Evolutionary conservation across 2,329 filamentous ascomycete species (phyloP), one percentile per base, ranked within the genome.

Genomic region (Chaetomiaceae sp.): DNA sequence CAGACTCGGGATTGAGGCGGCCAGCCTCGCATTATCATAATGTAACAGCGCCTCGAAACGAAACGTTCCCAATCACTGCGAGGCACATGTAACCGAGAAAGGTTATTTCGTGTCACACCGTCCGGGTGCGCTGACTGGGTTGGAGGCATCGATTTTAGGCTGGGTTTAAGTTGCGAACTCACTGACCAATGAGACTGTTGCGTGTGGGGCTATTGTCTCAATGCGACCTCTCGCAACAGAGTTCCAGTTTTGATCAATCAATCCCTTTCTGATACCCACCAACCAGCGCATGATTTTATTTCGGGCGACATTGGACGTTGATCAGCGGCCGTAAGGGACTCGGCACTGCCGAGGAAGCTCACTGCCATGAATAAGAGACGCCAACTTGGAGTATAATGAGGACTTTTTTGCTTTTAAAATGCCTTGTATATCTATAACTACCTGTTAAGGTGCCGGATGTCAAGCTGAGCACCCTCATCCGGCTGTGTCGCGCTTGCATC

Each of bases 141-240:
- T 48, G 38, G 43, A 20, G 9, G n/a, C 47, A 43, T 44, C 44
- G 44, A 53, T 56, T 56, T 59, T n/a, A 58, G 54, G 54, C 56
- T 54, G 51, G 43, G 37, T 47, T 58, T 52, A 37, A 54, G 56
- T 51, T 49, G 53, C 38, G 33, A 43, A 29, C n/a, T 33, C 20
- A 17, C 22, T 4, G 29, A 14, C 56, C 56, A 57, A 57, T 57
- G 38, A 34, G 43, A 15, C 38, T 47, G 15, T 39, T 40, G 37
- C 25, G 27, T 45, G 48, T 52, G 55, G 55, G 36, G 31, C 43
- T 7, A n/a, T n/a, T 6, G 7, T 40, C 22, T 52, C 27, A 40
- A 37, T 39, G 2, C 31, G 31, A 36, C 11, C 47, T 38, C 38
- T 39, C 38, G 33, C 43, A 22, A 33, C 42, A 40, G 25, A 40